phyloP scores from a whole-genome alignment of 2,329 filamentous ascomycete genomes.

The Corinectria fuckeliana region DNA sequence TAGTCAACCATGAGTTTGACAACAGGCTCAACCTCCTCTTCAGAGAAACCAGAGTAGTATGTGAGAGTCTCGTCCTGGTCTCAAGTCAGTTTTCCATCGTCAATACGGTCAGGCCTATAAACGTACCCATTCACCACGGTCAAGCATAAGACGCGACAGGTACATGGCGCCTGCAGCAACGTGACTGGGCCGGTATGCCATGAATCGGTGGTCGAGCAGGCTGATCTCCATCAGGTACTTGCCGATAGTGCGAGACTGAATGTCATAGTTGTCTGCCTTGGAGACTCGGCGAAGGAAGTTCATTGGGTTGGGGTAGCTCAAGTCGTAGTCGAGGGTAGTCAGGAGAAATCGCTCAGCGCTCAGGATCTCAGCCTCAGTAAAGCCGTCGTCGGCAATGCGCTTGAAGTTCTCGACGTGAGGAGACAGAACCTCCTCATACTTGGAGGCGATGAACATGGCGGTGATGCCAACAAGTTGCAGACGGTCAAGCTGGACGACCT shows the following conservation, averaged over 20 bases:
- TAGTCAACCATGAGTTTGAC: slow-evolving; percentile 97
- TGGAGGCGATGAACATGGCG: slow-evolving; percentile 99
- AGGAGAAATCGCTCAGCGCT: slow-evolving; percentile 97
- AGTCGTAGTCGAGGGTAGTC: slow-evolving; percentile 89
- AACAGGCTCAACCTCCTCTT: slow-evolving; percentile 91
- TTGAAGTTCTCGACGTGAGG: slow-evolving; percentile 97
- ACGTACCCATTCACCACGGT: slow-evolving; percentile 89
- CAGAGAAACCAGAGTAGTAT: slow-evolving; percentile 92
- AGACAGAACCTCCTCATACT: slow-evolving; percentile 97
- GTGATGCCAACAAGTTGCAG: slow-evolving; percentile 97
- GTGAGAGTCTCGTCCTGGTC: slow-evolving; percentile 79
- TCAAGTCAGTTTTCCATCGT: slow-evolving; percentile 39
- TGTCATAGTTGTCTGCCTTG: slow-evolving; percentile 99
- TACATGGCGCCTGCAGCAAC: slow-evolving; percentile 95
- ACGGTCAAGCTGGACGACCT: slow-evolving; percentile 94
- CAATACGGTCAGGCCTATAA: background rate
- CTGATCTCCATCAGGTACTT: slow-evolving; percentile 99
- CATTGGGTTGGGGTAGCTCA: slow-evolving; percentile 99
- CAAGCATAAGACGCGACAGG: slow-evolving; percentile 85
- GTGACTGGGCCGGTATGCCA: slow-evolving; percentile 87
- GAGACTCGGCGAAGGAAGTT: slow-evolving; percentile 99
- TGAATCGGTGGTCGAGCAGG: slow-evolving; percentile 92
- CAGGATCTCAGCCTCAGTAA: slow-evolving; percentile 92
- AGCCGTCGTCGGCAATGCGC: slow-evolving; percentile 95
- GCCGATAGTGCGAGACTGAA: slow-evolving; percentile 93